Evolutionary conservation across 2,329 filamentous ascomycete genomes (phyloP), one percentile per base, ranked within the genome.

Genomic region (Epichloe elymi): DNA sequence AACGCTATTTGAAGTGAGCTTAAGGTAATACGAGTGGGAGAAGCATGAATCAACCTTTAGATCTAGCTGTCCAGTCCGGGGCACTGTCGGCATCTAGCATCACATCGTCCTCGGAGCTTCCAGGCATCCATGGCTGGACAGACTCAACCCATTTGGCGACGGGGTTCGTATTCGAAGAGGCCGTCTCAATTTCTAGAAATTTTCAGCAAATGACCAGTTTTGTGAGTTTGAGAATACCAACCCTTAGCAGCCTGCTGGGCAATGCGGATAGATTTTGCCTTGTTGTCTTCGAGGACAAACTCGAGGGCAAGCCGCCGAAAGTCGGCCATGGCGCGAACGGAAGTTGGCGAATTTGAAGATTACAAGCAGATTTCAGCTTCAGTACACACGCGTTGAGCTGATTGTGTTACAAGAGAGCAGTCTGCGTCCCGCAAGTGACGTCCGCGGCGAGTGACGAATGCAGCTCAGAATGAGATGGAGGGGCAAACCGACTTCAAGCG

Each of bases 91-190:
- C 68, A 48, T 72, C 70, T 17, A 51, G 44, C 52, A 58, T 57
- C n/a, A 66, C 65, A 10, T 63, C 64, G 38, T 68, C 68, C 46
- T 63, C 63, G 38, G 68, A 64, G 49, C 62, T 66, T 7, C 65
- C 67, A 15, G 71, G 71, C 67, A 79, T 75, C 76, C 76, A 79
- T 50, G 69, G 70, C 56, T 75, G 71, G 51, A 79, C 73, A 37
- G 75, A 74, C 44, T 75, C 71, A 30, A 77, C 75, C 75, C 75
- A 79, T 59, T 74, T 72, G 15, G 73, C 74, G 42, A 79, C 67
- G 3, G 72, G 67, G 46, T 72, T 67, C 46, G 72, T 69, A 55
- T 63, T 70, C 40, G 70, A 63, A 0, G 69, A 56, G 7, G 71
- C 66, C 50, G 61, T 63, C 59, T 75, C 65, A 20, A 78, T 74